Conservation (phyloP, 2,329 filamentous ascomycete species). For the Pochonia chlamydosporia region DNA sequence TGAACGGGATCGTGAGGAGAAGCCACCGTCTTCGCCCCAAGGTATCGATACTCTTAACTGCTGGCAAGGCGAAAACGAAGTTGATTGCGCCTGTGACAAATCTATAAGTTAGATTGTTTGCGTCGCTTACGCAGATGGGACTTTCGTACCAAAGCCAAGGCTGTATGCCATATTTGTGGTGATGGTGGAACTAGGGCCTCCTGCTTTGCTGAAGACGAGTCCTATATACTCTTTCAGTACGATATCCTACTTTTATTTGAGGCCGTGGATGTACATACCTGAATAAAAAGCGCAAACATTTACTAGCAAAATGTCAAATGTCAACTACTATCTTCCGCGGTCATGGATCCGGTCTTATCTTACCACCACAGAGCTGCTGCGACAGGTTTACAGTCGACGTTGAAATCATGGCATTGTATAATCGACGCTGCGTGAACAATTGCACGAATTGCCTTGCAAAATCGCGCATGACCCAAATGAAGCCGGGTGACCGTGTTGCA, state of each 20-base stretch:
- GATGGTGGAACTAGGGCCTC: conserved; percentile 10
- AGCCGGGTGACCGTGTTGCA: conserved; percentile 18
- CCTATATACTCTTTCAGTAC: conserved; percentile 11
- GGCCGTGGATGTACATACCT: conserved; percentile 16
- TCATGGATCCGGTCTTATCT: conserved; percentile 2
- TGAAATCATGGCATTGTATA: conserved; percentile 25
- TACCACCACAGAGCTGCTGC: conserved; percentile 27
- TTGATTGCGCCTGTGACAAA: conserved; percentile 28
- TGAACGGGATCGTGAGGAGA: conserved; percentile 34
- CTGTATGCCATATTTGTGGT: conserved; percentile 20
- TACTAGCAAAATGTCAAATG: conserved; percentile 14
- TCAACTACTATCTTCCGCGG: neutral
- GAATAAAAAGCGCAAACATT: conserved; percentile 41
- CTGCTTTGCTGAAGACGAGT: conserved; percentile 18
- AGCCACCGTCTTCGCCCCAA: conserved; percentile 38
- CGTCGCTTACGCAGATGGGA: neutral
- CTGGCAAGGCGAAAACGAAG: conserved; percentile 35
- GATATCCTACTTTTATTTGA: neutral
- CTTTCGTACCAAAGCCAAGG: conserved; percentile 22
- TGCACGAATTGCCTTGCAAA: conserved; percentile 22
- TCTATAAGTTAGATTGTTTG: neutral
- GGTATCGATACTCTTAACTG: conserved; percentile 26
- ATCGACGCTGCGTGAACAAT: conserved; percentile 20
- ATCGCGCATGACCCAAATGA: conserved; percentile 21
- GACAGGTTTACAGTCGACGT: conserved; percentile 25